phyloP scores from a whole-genome alignment of 163 green algal genomes.

The Trebouxia gelatinosa region DNA sequence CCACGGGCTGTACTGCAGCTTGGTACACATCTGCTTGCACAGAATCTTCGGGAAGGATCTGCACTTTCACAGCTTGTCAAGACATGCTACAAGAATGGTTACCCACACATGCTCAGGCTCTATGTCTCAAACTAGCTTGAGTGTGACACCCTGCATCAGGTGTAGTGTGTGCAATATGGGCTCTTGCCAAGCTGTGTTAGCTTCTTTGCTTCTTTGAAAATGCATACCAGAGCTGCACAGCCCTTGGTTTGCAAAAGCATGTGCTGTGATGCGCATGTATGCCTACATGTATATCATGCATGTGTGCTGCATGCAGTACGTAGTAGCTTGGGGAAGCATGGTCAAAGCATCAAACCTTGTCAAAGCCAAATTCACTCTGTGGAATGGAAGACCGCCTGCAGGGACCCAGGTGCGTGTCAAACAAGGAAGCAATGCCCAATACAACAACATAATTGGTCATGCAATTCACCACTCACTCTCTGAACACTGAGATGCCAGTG shows the following conservation, averaged over 20 bases:
- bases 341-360: slow-evolving; percentile 35
- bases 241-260: neutral
- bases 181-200: neutral
- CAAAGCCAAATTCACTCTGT: slow-evolving; percentile 49
- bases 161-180: neutral
- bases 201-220: neutral
- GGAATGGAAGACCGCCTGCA: slow-evolving; percentile 29
- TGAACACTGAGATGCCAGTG: slow-evolving; percentile 10
- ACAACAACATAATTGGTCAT: neutral
- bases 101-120: neutral
- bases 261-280: too few relatives aligned
- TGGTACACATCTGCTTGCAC: slow-evolving; percentile 78
- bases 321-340: neutral
- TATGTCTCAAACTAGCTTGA: neutral
- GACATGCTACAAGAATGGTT: neutral
- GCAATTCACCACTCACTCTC: neutral
- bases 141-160: neutral
- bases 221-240: neutral
- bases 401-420: too few relatives aligned
- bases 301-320: neutral
- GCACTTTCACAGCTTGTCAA: neutral
- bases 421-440: too few relatives aligned
- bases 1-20: slow-evolving; percentile 59
- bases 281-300: neutral
- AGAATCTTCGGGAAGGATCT: slow-evolving; percentile 52